These are phyloP conservation scores for Citrullus amarus DNA, from an alignment of 306 rosid species.

Conservation along the genomic window DNA sequence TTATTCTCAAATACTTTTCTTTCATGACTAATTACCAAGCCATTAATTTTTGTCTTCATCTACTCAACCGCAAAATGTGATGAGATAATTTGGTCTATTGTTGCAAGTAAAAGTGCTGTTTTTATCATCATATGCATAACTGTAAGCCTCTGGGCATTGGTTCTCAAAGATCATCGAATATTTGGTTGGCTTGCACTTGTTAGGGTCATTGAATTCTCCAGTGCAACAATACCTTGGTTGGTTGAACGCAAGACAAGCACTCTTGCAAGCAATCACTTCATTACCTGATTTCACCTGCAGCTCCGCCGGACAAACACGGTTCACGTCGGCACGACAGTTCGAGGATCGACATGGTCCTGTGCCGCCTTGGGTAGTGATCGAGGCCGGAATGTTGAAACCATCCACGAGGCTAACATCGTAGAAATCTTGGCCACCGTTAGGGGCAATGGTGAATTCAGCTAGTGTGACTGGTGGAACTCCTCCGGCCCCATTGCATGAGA, in stretches of 20 bases:
- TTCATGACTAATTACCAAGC: not conserved
- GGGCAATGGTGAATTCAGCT: not conserved
- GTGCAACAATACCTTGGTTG: constrained; percentile 38
- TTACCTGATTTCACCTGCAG: not conserved
- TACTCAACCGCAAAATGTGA: constrained; percentile 44
- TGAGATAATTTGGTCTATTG: constrained; percentile 24
- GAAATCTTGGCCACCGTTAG: not conserved
- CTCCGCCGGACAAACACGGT: not conserved
- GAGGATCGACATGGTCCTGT: not conserved
- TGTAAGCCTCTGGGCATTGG: constrained; percentile 50
- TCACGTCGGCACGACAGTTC: not conserved
- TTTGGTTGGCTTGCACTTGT: constrained; percentile 28
- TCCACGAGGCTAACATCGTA: not conserved
- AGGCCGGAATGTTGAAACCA: not conserved
- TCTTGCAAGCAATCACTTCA: constrained; percentile 22
- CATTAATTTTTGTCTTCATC: not conserved
- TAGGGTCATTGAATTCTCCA: not conserved
- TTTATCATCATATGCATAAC: constrained; percentile 47
- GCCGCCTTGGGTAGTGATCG: not conserved
- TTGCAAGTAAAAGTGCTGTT: constrained; percentile 32
- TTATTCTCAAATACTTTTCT: not conserved
- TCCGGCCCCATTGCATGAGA: not conserved
- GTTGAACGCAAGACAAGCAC: constrained; percentile 36
- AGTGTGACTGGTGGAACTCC: not conserved
- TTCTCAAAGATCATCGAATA: constrained; percentile 29